phyloP scores from a whole-genome alignment of 371 early-diverging fungal genomes.

The Catenaria anguillulae region DNA sequence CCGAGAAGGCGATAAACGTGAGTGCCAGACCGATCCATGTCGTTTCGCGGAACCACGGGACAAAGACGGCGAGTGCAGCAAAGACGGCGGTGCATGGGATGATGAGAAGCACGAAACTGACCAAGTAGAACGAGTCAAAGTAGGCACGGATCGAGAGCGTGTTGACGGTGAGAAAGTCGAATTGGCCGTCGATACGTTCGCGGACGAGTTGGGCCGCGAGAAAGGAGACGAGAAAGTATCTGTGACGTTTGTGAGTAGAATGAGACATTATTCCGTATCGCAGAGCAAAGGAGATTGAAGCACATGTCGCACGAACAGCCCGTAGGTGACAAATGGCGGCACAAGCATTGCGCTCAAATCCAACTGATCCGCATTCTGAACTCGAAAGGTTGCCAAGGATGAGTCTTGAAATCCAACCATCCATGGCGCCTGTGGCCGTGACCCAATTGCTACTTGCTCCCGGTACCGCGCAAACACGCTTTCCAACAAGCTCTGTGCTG shows the following conservation, averaged over 20 bases:
- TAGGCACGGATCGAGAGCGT: slow-evolving; percentile 15
- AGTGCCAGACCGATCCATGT: slow-evolving; percentile 20
- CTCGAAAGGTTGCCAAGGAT: slow-evolving; percentile 17
- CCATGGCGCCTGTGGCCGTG: slow-evolving; percentile 7
- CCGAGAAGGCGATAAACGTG: slow-evolving; percentile 18
- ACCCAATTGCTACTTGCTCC: too few species aligned
- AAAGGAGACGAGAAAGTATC: slow-evolving; percentile 19
- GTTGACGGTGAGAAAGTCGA: slow-evolving; percentile 15
- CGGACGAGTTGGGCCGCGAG: slow-evolving; percentile 18
- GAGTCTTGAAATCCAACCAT: slow-evolving; percentile 14
- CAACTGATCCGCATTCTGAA: slow-evolving; percentile 16
- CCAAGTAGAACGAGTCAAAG: slow-evolving; percentile 17
- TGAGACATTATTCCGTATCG: too few species aligned
- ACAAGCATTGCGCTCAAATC: slow-evolving; percentile 20
- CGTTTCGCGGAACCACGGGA: slow-evolving; percentile 16
- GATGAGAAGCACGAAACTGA: slow-evolving; percentile 16
- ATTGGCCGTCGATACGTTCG: too few species aligned
- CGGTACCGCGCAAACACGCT: neutral
- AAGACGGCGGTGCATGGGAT: too few species aligned
- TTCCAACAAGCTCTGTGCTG: neutral
- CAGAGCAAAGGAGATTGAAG: too few species aligned
- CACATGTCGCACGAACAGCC: slow-evolving; percentile 18
- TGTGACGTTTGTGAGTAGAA: too few species aligned
- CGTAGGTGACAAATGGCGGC: slow-evolving; percentile 22
- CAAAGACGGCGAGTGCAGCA: slow-evolving; percentile 17